These are phyloP conservation scores for Obba rivulosa DNA, from an alignment of 768 basidiomycete genomes.

Conservation along the genomic window DNA sequence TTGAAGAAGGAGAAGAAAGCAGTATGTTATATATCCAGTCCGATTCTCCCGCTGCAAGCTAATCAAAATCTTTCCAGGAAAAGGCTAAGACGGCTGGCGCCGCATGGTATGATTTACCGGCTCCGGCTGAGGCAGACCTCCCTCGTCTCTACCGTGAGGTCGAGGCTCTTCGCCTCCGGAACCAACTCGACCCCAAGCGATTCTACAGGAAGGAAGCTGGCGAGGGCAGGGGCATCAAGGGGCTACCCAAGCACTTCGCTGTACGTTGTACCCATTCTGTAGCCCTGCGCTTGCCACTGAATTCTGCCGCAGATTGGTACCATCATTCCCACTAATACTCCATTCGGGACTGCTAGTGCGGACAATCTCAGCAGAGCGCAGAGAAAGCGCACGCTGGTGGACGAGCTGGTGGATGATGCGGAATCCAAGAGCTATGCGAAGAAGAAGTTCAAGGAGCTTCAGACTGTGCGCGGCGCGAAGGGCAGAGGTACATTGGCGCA, in stretches of 20 bases:
- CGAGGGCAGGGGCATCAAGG: conserved; percentile 80
- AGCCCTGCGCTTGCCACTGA: not conserved
- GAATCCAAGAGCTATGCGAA: conserved; percentile 87
- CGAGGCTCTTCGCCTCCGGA: conserved; percentile 79
- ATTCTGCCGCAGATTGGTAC: conserved; percentile 63
- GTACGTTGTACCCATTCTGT: conserved; percentile 37
- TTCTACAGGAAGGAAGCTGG: conserved; percentile 87
- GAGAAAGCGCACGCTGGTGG: conserved; percentile 79
- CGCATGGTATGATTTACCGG: conserved; percentile 86
- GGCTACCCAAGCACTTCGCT: conserved; percentile 86
- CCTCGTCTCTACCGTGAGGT: conserved; percentile 80
- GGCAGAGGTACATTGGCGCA: conserved; percentile 67
- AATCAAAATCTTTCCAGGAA: conserved; percentile 35
- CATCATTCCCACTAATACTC: conserved; percentile 61
- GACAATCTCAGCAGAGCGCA: conserved; percentile 68
- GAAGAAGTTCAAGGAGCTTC: conserved; percentile 81
- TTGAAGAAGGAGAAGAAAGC: conserved; percentile 69
- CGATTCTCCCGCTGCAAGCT: not conserved
- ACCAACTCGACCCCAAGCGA: conserved; percentile 87
- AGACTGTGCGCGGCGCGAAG: conserved; percentile 57
- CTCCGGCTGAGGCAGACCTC: conserved; percentile 73
- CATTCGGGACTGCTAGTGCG: conserved; percentile 62
- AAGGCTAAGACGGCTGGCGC: conserved; percentile 70
- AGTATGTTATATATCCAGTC: conserved; percentile 32
- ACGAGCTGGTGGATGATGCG: conserved; percentile 85